Percentiles rank a stretch among this genome's conserved stretches.
phyloP scores from a whole-genome alignment of 2,329 filamentous ascomycete genomes.

The Fusarium clavum region DNA sequence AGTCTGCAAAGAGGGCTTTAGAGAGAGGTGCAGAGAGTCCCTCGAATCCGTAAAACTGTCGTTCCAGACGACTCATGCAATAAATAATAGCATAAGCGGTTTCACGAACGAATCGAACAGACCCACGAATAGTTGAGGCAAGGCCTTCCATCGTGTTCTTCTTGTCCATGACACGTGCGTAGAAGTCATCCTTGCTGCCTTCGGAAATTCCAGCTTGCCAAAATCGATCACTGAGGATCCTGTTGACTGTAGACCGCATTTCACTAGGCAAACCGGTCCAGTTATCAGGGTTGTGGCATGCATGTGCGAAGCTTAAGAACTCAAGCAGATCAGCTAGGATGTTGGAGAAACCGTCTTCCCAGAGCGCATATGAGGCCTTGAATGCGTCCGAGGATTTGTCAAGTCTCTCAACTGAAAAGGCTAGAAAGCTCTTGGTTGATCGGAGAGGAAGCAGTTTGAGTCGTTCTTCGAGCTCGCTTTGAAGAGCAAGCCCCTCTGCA shows the following conservation, averaged over 20 bases:
- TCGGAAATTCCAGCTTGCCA: conserved; percentile 98
- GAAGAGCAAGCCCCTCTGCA: conserved; percentile 80
- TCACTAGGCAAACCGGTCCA: conserved; percentile 83
- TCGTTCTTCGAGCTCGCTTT: conserved; percentile 81
- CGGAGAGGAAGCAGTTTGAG: conserved; percentile 83
- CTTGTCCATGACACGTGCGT: conserved; percentile 88
- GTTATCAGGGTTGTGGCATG: conserved; percentile 86
- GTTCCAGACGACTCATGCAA: conserved; percentile 88
- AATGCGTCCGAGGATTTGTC: conserved; percentile 79
- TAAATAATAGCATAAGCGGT: conserved; percentile 94
- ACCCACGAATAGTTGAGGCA: conserved; percentile 90
- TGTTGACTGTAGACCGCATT: conserved; percentile 79
- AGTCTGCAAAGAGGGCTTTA: conserved; percentile 84
- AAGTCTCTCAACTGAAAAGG: conserved; percentile 89
- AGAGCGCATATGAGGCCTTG: conserved; percentile 81
- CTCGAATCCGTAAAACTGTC: conserved; percentile 89
- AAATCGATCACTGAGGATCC: conserved; percentile 92
- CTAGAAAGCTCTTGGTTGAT: conserved; percentile 90
- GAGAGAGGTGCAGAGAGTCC: conserved; percentile 87
- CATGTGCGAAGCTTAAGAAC: conserved; percentile 89
- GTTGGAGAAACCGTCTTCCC: conserved; percentile 82
- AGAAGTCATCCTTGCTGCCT: conserved; percentile 97
- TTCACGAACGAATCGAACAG: conserved; percentile 89
- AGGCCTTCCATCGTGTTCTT: conserved; percentile 92
- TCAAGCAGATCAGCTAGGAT: conserved; percentile 90